A percentile compares a stretch with the other conserved stretches of the same genome.
phyloP scores from a whole-genome alignment of 768 basidiomycete species.

The Amanita pallidorosea region DNA sequence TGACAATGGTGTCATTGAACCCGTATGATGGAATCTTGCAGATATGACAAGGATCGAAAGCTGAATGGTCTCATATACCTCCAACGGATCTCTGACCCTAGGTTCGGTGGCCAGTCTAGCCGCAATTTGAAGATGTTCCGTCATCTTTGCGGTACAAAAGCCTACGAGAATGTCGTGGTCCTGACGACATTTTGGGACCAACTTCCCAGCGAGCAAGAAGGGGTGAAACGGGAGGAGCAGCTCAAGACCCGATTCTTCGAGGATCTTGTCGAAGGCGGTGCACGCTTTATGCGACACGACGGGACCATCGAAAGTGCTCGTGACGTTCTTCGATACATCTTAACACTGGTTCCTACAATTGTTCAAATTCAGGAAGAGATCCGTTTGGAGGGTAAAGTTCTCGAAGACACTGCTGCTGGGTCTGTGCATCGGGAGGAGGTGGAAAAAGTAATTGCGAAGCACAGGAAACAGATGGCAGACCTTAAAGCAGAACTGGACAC shows the following conservation, averaged over 20 bases:
- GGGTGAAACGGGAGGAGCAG: constrained; percentile 24
- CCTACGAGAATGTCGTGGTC: constrained; percentile 33
- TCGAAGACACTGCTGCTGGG: constrained; percentile 27
- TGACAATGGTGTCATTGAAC: not conserved
- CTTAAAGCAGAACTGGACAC: constrained; percentile 12
- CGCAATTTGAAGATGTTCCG: constrained; percentile 35
- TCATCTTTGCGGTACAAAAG: constrained; percentile 30
- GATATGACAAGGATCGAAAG: constrained; percentile 14
- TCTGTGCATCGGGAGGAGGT: constrained; percentile 24
- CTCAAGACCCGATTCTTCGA: constrained; percentile 29
- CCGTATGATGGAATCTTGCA: constrained; percentile 5
- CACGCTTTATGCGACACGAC: constrained; percentile 23
- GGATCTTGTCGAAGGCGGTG: constrained; percentile 28
- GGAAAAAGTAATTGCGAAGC: constrained; percentile 20
- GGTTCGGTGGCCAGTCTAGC: constrained; percentile 23
- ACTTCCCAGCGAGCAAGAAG: constrained; percentile 17
- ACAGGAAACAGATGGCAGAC: constrained; percentile 20
- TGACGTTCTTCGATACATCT: constrained; percentile 19
- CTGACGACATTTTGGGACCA: constrained; percentile 35
- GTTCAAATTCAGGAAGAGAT: constrained; percentile 12
- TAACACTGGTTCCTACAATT: constrained; percentile 5
- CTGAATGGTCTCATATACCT: constrained; percentile 26
- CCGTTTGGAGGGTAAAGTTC: constrained; percentile 9
- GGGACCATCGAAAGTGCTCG: constrained; percentile 19
- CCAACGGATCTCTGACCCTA: constrained; percentile 26